Conservation (phyloP, 257 asterid genomes). For the Ballota nigra region DNA sequence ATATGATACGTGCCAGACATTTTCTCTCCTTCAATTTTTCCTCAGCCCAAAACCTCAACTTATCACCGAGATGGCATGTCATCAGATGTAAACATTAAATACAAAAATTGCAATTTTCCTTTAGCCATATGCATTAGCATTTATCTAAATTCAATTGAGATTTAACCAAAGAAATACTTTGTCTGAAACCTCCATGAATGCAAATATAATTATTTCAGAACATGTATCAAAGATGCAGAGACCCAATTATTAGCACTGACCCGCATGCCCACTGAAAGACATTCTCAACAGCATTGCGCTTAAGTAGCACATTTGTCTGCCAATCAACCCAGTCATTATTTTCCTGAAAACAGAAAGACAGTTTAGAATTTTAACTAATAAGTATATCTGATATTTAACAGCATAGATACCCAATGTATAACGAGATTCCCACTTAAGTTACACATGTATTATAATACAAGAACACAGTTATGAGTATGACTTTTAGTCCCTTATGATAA, state of each 20-base stretch:
- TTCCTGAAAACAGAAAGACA: constrained; percentile 49
- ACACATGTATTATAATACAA: neutral
- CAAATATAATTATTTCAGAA: neutral
- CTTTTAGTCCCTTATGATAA: neutral
- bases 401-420: neutral
- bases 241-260: constrained; percentile 37
- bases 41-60: constrained; percentile 17
- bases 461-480: neutral
- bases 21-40: constrained; percentile 10
- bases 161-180: neutral
- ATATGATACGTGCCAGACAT: neutral
- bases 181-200: constrained; percentile 3
- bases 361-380: neutral
- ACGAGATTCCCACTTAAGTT: constrained; percentile 1
- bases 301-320: constrained; percentile 62
- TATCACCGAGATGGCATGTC: constrained; percentile 12
- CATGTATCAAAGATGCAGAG: constrained; percentile 1
- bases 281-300: constrained; percentile 77
- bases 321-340: constrained; percentile 75
- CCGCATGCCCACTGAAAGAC: constrained; percentile 92
- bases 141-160: constrained; percentile 5
- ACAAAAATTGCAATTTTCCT: neutral
- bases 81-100: neutral
- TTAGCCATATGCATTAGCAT: constrained; percentile 4
- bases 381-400: constrained; percentile 12